phyloP scores from a whole-genome alignment of 177 flowering plant species.

The Vitis hybrid region DNA sequence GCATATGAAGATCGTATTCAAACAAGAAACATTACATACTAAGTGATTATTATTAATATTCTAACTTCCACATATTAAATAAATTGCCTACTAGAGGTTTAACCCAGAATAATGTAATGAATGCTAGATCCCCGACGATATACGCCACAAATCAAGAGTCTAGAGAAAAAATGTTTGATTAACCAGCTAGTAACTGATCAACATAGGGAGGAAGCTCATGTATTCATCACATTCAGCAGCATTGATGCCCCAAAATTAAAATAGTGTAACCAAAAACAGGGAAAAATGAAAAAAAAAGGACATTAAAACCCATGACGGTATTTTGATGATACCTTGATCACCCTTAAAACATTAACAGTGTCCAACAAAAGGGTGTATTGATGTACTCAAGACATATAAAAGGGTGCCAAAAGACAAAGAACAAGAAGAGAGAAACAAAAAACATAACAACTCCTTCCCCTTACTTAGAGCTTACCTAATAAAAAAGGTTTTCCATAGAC shows the following conservation, averaged over 20 bases:
- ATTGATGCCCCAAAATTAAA: not conserved
- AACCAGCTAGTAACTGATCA: not conserved
- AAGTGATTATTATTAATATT: not conserved
- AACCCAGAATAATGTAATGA: not conserved
- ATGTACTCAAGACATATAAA: no score
- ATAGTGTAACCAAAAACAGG: no score
- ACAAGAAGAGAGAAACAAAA: no score
- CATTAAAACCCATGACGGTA: not conserved
- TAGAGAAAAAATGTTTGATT: not conserved
- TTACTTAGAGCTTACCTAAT: no score
- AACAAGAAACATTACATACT: not conserved
- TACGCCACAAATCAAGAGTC: not conserved
- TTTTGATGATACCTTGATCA: no score
- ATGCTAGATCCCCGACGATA: not conserved
- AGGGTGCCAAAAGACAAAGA: no score
- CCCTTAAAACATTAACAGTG: no score
- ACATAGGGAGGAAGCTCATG: not conserved
- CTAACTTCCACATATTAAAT: not conserved
- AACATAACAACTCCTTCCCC: no score
- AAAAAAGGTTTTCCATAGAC: no score
- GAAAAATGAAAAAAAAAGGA: not conserved
- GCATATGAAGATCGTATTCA: constrained; percentile 1
- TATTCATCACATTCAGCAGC: not conserved
- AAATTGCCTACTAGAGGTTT: not conserved
- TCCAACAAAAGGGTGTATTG: no score